These are phyloP conservation scores for Exserohilum turcica DNA, from an alignment of 2,329 filamentous ascomycete species.

Conservation along the genomic window DNA sequence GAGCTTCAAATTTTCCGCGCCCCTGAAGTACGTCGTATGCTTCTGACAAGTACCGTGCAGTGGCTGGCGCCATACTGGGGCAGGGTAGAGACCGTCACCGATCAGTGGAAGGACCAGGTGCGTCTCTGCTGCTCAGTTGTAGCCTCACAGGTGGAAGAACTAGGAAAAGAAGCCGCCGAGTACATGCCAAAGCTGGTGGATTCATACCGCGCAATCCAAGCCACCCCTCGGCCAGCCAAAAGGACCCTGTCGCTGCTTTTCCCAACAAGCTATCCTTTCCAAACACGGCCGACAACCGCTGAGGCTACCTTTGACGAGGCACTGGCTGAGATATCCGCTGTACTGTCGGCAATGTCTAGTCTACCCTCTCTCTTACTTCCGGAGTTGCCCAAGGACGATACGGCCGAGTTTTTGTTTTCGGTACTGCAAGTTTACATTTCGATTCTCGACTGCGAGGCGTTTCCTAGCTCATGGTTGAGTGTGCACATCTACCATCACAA, in stretches of 20 bases:
- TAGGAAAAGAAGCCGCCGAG: slow-evolving; percentile 81
- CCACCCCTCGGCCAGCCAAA: slow-evolving; percentile 64
- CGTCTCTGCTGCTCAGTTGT: slow-evolving; percentile 91
- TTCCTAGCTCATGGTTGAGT: slow-evolving; percentile 88
- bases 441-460: slow-evolving; percentile 85
- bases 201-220: slow-evolving; percentile 79
- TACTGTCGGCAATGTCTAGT: slow-evolving; percentile 81
- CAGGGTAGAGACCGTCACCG: slow-evolving; percentile 70
- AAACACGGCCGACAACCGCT: slow-evolving; percentile 67
- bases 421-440: slow-evolving; percentile 85
- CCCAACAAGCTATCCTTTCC: slow-evolving; percentile 87
- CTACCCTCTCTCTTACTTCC: slow-evolving; percentile 75
- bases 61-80: slow-evolving; percentile 98
- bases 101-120: slow-evolving; percentile 91
- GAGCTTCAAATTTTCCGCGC: slow-evolving; percentile 79
- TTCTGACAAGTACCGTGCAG: slow-evolving; percentile 80
- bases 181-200: slow-evolving; percentile 91
- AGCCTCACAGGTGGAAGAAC: slow-evolving; percentile 78
- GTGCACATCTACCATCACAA: slow-evolving; percentile 92
- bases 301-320: slow-evolving; percentile 78
- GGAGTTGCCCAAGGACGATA: slow-evolving; percentile 74
- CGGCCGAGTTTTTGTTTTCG: slow-evolving; percentile 75
- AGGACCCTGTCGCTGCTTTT: slow-evolving; percentile 82
- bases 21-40: slow-evolving; percentile 73
- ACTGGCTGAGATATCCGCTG: slow-evolving; percentile 83